These are phyloP conservation scores for Periconia macrospinosa DNA, from an alignment of 2,329 filamentous ascomycete genomes.

Conservation along the genomic window DNA sequence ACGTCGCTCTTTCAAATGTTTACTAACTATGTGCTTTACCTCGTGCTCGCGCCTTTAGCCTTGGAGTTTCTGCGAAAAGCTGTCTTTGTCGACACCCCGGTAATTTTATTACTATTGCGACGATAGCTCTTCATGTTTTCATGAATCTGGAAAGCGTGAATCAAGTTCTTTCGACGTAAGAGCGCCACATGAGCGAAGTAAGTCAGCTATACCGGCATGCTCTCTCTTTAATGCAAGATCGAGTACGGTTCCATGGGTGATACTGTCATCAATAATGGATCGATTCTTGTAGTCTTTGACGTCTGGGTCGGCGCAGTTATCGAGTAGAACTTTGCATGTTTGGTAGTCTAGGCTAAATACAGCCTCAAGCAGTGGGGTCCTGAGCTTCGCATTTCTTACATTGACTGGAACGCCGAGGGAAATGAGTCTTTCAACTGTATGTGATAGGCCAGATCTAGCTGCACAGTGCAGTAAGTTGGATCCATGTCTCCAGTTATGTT, in stretches of 20 bases:
- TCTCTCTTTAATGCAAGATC: not conserved
- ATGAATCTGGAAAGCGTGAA: not conserved
- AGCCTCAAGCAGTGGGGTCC: slow-evolving; percentile 12
- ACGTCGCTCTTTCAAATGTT: no score
- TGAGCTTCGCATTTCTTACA: not conserved
- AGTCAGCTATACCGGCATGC: not conserved
- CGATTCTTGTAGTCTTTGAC: not conserved
- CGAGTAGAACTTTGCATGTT: not conserved
- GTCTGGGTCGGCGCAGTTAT: not conserved
- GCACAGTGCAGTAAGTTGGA: slow-evolving; percentile 18
- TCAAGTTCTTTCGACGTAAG: not conserved
- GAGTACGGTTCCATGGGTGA: not conserved
- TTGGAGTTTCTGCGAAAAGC: no score
- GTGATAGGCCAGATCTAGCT: slow-evolving; percentile 11
- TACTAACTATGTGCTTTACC: no score
- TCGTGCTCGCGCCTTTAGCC: no score
- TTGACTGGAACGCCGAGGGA: not conserved
- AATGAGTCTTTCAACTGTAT: slow-evolving; percentile 2
- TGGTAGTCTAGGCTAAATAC: not conserved
- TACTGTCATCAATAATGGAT: no score
- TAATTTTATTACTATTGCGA: no score
- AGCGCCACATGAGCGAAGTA: not conserved
- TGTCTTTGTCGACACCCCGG: no score
- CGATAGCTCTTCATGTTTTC: no score
- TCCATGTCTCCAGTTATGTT: slow-evolving; percentile 6